Evolutionary conservation across 768 basidiomycete genomes (phyloP).

Genomic region (Auriscalpium vulgare): DNA sequence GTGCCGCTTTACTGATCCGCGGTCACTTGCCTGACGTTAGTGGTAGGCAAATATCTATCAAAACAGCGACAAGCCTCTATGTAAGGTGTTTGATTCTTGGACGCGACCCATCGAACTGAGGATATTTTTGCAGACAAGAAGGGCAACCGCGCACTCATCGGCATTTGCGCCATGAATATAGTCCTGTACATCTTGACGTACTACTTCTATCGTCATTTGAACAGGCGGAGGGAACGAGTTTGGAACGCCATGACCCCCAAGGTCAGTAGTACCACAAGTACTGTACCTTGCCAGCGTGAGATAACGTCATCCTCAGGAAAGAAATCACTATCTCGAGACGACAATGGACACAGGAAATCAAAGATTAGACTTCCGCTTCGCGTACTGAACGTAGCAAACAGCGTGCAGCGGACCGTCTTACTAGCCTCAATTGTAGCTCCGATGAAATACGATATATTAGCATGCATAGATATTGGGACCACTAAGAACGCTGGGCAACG

Average conservation of each 20-base stretch:
- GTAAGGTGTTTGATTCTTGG: slow-evolving; percentile 8
- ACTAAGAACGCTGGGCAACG: neutral
- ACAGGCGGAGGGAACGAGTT: slow-evolving; percentile 37
- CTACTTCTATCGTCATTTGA: slow-evolving; percentile 48
- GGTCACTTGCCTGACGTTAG: neutral
- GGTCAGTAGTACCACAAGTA: slow-evolving; percentile 23
- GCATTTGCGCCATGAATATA: slow-evolving; percentile 47
- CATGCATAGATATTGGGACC: neutral
- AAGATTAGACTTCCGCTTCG: slow-evolving; percentile 56
- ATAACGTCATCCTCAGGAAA: slow-evolving; percentile 32
- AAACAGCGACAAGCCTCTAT: slow-evolving; percentile 34
- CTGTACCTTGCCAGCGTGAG: neutral
- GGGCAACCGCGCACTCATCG: slow-evolving; percentile 50
- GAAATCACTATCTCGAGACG: slow-evolving; percentile 46
- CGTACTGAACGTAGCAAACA: slow-evolving; percentile 30
- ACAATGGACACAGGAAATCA: slow-evolving; percentile 57
- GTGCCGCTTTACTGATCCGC: slow-evolving; percentile 1
- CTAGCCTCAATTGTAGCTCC: neutral
- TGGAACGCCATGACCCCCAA: slow-evolving; percentile 45
- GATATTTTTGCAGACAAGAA: slow-evolving; percentile 39
- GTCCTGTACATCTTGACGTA: slow-evolving; percentile 41
- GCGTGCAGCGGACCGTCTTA: neutral
- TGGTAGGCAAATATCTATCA: slow-evolving; percentile 49
- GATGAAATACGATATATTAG: neutral
- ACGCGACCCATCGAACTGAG: neutral